Base-by-base conservation (phyloP, 2,329 filamentous ascomycete species). In the Fusarium succisae region DNA sequence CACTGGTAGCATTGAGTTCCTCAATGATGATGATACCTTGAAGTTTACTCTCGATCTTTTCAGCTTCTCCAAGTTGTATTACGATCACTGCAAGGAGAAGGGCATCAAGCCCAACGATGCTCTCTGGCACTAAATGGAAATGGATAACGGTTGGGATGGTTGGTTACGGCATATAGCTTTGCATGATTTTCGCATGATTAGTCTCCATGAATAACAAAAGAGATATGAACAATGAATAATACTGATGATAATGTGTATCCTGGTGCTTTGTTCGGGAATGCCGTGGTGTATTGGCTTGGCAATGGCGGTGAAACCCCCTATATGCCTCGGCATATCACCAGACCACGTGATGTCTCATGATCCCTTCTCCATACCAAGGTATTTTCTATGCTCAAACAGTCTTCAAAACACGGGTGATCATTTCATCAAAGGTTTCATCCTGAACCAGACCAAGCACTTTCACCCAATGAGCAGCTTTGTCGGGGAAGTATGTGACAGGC, bases 1-100 rank as follows among this genome's bases (percentile, higher is more conserved):
- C n/a, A 64, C 72, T 50, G 76, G 76, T 18, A 76, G 74, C 45
- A 74, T 78, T 15, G 76, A 78, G 59, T 78, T 78, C 62, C 64
- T 78, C 14, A 77, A 78, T 30, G 76, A 78, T 1, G 76, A 78
- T 32, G 76, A 76, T 51, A 76, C 58, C 35, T 24, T 78, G 43
- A 76, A 76, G 57, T 69, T 72, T 18, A 66, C 74, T 3, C 50
- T 78, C 7, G 76, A 78, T 43, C 32, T 78, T 22, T 78, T 78
- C 32, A 74, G 74, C 67, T 77, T 78, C 45, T 58, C 66, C 18
- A 73, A 73, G 70, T 2, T 73, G 66, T 73, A 73, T 57, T 73
- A 73, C 4, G 70, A 73, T 15, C 6, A 73, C 51, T 73, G 70
- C 57, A 59, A 73, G 66, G 53, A 70, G 43, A 50, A 73, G 48